Percentiles rank a stretch among this genome's conserved stretches.
phyloP scores from a whole-genome alignment of 2,329 filamentous ascomycete species.

The Emericellopsis cladophorae region DNA sequence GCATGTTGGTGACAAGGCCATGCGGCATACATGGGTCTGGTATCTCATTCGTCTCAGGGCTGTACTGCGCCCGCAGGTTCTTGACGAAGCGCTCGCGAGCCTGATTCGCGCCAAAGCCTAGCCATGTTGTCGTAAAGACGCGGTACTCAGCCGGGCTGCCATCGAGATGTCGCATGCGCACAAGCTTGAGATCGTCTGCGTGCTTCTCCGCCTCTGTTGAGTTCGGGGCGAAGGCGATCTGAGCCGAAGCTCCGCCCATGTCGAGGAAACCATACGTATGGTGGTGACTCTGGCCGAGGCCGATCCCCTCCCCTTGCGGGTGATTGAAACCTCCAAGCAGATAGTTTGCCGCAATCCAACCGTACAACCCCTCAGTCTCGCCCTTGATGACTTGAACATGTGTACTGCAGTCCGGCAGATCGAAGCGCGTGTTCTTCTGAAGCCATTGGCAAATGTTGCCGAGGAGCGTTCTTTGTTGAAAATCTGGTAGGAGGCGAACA shows the following conservation, averaged over 20 bases:
- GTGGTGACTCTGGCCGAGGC: slow-evolving; percentile 46
- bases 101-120: slow-evolving; percentile 94
- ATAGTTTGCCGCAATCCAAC: slow-evolving; percentile 97
- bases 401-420: slow-evolving; percentile 75
- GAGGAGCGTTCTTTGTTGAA: slow-evolving; percentile 61
- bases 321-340: slow-evolving; percentile 81
- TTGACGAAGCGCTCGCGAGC: slow-evolving; percentile 79
- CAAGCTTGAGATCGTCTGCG: slow-evolving; percentile 72
- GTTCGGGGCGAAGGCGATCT: slow-evolving; percentile 96
- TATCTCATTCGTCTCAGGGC: slow-evolving; percentile 48
- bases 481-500: slow-evolving; percentile 70
- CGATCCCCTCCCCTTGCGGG: slow-evolving; percentile 28
- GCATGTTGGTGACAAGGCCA: slow-evolving; percentile 53
- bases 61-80: slow-evolving; percentile 54
- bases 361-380: slow-evolving; percentile 90
- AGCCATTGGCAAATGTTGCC: slow-evolving; percentile 75
- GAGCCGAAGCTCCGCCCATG: slow-evolving; percentile 95
- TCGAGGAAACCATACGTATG: slow-evolving; percentile 96
- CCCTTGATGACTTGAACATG: slow-evolving; percentile 93
- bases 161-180: slow-evolving; percentile 74
- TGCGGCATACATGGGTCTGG: slow-evolving; percentile 85
- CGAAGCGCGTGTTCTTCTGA: slow-evolving; percentile 62
- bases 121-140: slow-evolving; percentile 93
- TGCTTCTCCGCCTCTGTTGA: slow-evolving; percentile 81
- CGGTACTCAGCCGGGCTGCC: slow-evolving; percentile 68